Evolutionary conservation across 140 eudicot genomes (phyloP), one percentile per base, ranked within the genome.

Genomic region (Ambrosia hybrid): DNA sequence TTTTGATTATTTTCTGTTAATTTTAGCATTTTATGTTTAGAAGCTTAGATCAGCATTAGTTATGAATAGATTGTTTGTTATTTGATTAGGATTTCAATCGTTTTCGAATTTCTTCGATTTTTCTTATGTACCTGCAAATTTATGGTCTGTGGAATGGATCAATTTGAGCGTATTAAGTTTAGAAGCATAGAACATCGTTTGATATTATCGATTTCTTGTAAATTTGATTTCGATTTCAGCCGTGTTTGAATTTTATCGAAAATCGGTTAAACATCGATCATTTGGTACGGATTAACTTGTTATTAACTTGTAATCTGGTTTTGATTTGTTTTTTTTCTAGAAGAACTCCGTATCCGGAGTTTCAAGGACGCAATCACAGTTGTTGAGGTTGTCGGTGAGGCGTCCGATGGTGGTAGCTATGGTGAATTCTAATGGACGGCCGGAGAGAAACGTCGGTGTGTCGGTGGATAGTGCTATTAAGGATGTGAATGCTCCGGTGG

Each of bases 401-500:
- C 83, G 79, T 10, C 55, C 53, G 2, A 9, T 76, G 73, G 83
- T 79, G 85, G 87, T 79, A 14, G 84, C 80, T 55, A 74, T 81
- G 70, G 83, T 79, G 81, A 76, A 81, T 67, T 36, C 85, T 11
- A 82, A 78, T 72, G 81, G 89, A 6, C 63, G 57, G 12, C 76
- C 83, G 6, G 76, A 64, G 61, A 77, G 84, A 78, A 84, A 78
- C 82, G 81, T 66, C 15, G 34, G 74, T 57, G 82, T 81, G 59
- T 84, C 84, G 65, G 73, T 77, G 83, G 85, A 80, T n/a, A 77
- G 75, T 11, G 79, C 77, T 48, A 65, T 61, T 66, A 81, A 57
- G 74, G 84, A 81, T 43, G 72, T 75, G 67, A 79, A 59, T 41
- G 83, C 76, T 66, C 83, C 79, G 46, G 79, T 79, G 30, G 83